Evolutionary conservation across 2,329 filamentous ascomycete genomes (phyloP).

Genomic region (Stagonosporopsis cucurbitacearum): DNA sequence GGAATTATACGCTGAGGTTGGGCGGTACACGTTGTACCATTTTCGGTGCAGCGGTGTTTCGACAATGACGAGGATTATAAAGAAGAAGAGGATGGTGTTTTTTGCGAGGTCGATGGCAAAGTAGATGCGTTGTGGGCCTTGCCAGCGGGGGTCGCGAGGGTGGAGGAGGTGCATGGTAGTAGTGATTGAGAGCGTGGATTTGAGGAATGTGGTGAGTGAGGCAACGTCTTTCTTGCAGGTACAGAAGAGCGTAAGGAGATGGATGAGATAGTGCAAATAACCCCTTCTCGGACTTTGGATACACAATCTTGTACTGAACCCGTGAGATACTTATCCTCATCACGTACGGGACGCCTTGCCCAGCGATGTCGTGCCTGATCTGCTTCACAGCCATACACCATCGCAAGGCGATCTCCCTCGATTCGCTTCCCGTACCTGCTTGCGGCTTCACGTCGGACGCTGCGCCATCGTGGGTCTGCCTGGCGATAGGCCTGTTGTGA

Average conservation of each 20-base stretch:
- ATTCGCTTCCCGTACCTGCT: not conserved
- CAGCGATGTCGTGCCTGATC: not conserved
- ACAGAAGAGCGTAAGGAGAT: not conserved
- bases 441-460: not conserved
- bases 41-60: slow-evolving; percentile 1
- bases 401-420: not conserved
- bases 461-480: slow-evolving; percentile 3
- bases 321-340: not conserved
- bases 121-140: not conserved
- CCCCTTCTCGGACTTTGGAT: not conserved
- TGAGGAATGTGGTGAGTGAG: not conserved
- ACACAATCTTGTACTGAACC: not conserved
- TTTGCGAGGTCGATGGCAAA: not conserved
- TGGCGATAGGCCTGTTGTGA: not conserved
- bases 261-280: not conserved
- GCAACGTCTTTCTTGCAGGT: not conserved
- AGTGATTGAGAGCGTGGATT: not conserved
- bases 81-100: not conserved
- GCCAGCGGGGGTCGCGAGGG: slow-evolving; percentile 3
- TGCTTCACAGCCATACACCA: not conserved
- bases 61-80: slow-evolving; percentile 4
- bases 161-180: not conserved
- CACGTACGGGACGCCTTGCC: slow-evolving; percentile 1
- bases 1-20: not conserved
- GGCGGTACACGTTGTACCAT: slow-evolving; percentile 4